Conservation (phyloP, 305 asterid species). For the Fraxinus sp. region DNA sequence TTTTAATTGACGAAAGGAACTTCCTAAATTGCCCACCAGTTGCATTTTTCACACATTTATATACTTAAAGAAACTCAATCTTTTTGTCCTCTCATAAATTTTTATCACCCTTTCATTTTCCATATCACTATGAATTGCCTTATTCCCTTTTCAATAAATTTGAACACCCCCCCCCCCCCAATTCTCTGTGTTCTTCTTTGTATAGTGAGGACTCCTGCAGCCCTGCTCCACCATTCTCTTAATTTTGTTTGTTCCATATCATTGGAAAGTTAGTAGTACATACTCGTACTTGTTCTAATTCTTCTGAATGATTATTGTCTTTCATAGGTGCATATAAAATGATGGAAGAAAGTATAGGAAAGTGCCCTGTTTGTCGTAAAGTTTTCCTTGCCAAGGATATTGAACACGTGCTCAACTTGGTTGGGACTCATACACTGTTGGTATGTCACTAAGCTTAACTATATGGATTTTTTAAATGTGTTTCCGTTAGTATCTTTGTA, state of each 20-base stretch:
- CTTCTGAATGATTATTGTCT: slow-evolving; percentile 25
- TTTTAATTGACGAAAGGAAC: background rate
- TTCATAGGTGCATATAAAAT: slow-evolving; percentile 43
- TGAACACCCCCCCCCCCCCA: background rate
- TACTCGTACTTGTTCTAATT: slow-evolving; percentile 4
- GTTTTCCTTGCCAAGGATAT: slow-evolving; percentile 77
- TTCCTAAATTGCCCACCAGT: background rate
- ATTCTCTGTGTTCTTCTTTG: slow-evolving; percentile 4
- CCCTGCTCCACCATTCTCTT: background rate
- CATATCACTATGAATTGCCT: background rate
- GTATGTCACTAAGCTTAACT: slow-evolving; percentile 38
- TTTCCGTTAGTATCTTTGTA: background rate
- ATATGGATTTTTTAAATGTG: background rate
- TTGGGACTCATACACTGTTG: slow-evolving; percentile 46
- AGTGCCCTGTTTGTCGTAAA: slow-evolving; percentile 83
- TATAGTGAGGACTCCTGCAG: background rate
- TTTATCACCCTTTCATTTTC: background rate
- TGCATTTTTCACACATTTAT: background rate
- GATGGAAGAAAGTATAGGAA: slow-evolving; percentile 51
- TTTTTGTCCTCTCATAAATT: background rate
- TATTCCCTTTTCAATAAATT: background rate
- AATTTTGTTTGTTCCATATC: background rate
- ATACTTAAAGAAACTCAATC: background rate
- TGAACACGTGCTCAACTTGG: slow-evolving; percentile 78
- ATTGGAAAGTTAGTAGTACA: slow-evolving; percentile 11